Conservation (phyloP, 257 asterid genomes). For the Handroanthus guayacan region DNA sequence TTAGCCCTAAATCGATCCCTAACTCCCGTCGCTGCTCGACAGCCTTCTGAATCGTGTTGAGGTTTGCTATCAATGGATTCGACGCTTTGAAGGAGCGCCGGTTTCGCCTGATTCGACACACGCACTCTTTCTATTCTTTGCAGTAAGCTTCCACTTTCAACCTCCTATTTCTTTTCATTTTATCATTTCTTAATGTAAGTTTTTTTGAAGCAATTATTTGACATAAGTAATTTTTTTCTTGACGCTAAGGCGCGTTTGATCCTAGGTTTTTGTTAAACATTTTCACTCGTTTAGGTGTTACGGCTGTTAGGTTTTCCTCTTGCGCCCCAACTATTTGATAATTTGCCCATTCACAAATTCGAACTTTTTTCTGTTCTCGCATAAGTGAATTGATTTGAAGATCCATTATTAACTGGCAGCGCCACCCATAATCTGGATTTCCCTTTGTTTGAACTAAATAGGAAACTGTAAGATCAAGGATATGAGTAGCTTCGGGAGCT, state of each 20-base stretch:
- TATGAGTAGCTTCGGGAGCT: conserved; percentile 70
- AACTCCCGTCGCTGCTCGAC: too few species aligned
- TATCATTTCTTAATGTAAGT: background rate
- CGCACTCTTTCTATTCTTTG: background rate
- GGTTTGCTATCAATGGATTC: too few species aligned
- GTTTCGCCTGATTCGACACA: too few species aligned
- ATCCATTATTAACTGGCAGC: background rate
- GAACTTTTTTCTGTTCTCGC: background rate
- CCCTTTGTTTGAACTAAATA: background rate
- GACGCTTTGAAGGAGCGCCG: too few species aligned
- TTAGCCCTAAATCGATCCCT: too few species aligned
- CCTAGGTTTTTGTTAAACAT: background rate
- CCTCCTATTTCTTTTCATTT: background rate
- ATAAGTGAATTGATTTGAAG: background rate
- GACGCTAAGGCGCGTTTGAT: background rate
- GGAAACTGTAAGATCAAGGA: conserved; percentile 27
- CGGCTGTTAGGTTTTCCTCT: background rate
- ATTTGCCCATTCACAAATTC: background rate
- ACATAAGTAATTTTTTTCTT: background rate
- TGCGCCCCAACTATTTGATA: conserved; percentile 36
- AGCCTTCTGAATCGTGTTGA: too few species aligned
- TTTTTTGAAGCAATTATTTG: background rate
- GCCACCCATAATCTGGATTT: conserved; percentile 16
- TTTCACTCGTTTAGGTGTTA: background rate
- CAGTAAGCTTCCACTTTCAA: background rate